Base-by-base conservation (phyloP, 805 yeast genomes). In the Candida mattraensis region DNA sequence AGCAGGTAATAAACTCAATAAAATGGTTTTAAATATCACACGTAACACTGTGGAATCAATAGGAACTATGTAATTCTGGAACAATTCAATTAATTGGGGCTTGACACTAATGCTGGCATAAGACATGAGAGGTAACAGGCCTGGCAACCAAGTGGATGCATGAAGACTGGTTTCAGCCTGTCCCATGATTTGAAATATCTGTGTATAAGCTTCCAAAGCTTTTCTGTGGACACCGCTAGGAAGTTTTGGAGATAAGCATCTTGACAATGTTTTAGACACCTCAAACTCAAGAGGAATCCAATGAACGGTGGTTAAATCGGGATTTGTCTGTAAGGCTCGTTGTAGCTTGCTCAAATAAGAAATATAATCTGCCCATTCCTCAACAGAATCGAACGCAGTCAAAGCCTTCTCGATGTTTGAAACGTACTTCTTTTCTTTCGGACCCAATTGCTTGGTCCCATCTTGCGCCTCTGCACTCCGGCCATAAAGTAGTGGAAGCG, bases 341-440 rank as follows among this genome's bases (percentile, higher is more conserved):
- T 80, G 78, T 5, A 94, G 70, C 41, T 84, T 78, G 2, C 91
- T 80, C 28, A 94, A 67, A 56, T 87, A 89, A 15, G 97, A 83
- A 38, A 93, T 93, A 58, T 91, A 88, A 57, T 93, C 99, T 10
- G 99, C 98, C 99, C 99, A 93, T 65, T 93, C 99, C 20, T 80
- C 84, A 2, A 88, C 83, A 2, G 84, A 64, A 34, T 87, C 96
- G 64, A 91, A 91, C 13, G 76, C 69, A 5, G 74, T 70, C 15
- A 93, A 66, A 0, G 93, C 86, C 47, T 80, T 75, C 34, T 84
- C 91, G 9, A 91, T 72, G 39, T 72, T 78, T n/a, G 75, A 68
- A 14, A 69, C 64, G 53, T 80, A 83, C 41, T 83, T 78, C 63
- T 76, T 83, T 53, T 83, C 89, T 50, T 79, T 78, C 1, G 88